Evolutionary conservation across 75 land plant genomes (phyloP), one percentile per base, ranked within the genome.

Genomic region (Pseudotsuga menziesii): DNA sequence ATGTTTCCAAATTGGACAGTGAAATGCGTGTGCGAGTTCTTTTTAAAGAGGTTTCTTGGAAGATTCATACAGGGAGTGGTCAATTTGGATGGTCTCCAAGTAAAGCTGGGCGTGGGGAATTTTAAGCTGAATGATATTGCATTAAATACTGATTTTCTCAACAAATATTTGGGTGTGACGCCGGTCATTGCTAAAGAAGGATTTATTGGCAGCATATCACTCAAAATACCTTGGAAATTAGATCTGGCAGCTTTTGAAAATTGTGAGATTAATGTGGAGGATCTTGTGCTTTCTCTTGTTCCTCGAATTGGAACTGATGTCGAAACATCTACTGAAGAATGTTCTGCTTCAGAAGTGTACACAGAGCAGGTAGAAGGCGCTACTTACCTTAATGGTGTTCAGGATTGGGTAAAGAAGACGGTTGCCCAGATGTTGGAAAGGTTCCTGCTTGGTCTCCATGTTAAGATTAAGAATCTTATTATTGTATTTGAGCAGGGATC

Each of bases 41-140:
- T 89, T 36, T 72, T 97, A 84, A 94, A 97, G 95, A 98, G 85
- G 83, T 80, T 85, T 73, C 69, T 95, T 26, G 97, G 97, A 75
- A 77, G 84, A 56, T 79, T 92, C 59, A 77, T 97, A 0, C 26
- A 86, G 39, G 98, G 92, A 2, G 98, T 94, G 57, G 71, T 97
- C 69, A 98, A 97, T 66, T 74, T 91, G 72, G 98, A 92, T 44
- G 93, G 95, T 84, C 89, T 97, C 20, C 95, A 97, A 56, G 90
- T 97, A 12, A 93, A 92, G 92, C 87, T 94, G 8, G 63, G 87
- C 52, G 78, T 70, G 14, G 93, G 93, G 75, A 88, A 82, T 11
- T 79, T 90, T 71, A 88, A 87, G 73, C 93, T 97, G 71, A 74
- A 77, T 61, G 92, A 90, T 59, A 86, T 97, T 48, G 90, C 87